A percentile compares a stretch with the other conserved stretches of the same genome.
Conservation (phyloP, 768 basidiomycete genomes). For the Trametes elegans region DNA sequence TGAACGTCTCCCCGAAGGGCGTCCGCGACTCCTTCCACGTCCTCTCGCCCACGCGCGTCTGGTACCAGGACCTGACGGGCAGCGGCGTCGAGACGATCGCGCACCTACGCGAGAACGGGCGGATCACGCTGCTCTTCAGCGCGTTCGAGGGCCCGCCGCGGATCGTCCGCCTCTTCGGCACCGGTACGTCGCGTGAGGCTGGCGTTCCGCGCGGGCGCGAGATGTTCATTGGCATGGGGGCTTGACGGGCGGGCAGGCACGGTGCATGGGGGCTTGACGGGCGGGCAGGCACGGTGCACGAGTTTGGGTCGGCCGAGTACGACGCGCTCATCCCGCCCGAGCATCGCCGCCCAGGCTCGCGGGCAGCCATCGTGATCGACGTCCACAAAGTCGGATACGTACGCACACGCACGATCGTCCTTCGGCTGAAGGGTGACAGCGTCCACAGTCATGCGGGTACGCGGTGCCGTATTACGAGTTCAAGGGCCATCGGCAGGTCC, state of each 20-base stretch:
- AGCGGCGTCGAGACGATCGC: conserved; percentile 64
- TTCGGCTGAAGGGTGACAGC: too few species aligned
- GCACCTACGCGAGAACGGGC: conserved; percentile 60
- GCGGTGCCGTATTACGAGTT: conserved; percentile 61
- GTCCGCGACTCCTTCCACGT: conserved; percentile 60
- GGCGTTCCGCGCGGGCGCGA: too few species aligned
- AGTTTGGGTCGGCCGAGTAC: conserved; percentile 63
- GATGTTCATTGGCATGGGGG: too few species aligned
- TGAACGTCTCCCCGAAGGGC: conserved; percentile 71
- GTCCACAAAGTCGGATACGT: conserved; percentile 57
- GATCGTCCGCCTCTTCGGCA: conserved; percentile 60
- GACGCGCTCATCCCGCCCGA: conserved; percentile 46
- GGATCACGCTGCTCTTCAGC: conserved; percentile 60
- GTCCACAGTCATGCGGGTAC: conserved; percentile 62
- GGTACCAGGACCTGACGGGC: conserved; percentile 79
- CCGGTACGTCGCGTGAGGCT: conserved; percentile 44
- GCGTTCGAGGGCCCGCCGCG: conserved; percentile 60
- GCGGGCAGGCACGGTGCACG: conserved; percentile 57
- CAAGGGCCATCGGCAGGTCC: conserved; percentile 51
- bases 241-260: too few species aligned
- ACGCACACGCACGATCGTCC: too few species aligned
- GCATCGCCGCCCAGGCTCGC: conserved; percentile 52
- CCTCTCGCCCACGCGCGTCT: conserved; percentile 49
- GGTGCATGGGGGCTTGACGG: too few species aligned
- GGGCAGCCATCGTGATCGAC: conserved; percentile 59